Percentiles rank a stretch among this genome's conserved stretches.
phyloP scores from a whole-genome alignment of 768 basidiomycete species.

The Amanita pseudoporphyria region DNA sequence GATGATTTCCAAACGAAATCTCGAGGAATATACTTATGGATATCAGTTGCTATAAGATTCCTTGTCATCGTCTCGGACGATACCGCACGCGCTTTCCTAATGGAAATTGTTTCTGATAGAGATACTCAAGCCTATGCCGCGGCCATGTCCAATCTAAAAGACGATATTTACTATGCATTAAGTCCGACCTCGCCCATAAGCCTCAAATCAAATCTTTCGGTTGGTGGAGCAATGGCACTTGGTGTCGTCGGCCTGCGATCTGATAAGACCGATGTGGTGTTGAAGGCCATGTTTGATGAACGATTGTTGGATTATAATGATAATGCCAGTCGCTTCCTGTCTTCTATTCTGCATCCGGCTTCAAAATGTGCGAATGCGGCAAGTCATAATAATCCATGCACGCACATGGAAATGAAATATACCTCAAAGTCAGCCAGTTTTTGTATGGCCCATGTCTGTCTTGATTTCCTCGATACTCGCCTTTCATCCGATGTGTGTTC shows the following conservation, averaged over 20 bases:
- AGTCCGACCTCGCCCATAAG: neutral
- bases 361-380: neutral
- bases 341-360: neutral
- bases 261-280: neutral
- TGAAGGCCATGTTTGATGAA: neutral
- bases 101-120: neutral
- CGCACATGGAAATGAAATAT: neutral
- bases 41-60: conserved; percentile 1
- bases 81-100: conserved; percentile 1
- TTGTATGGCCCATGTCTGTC: conserved; percentile 1
- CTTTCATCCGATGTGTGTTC: neutral
- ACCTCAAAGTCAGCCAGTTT: neutral
- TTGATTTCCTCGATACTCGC: neutral
- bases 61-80: neutral
- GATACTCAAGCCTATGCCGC: neutral
- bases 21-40: neutral
- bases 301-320: neutral
- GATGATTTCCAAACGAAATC: neutral
- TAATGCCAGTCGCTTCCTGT: neutral
- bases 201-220: neutral
- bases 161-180: neutral
- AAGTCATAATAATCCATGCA: neutral
- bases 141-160: neutral
- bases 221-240: conserved; percentile 2
- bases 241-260: neutral